phyloP scores from a whole-genome alignment of 345 rosid species.

The Leavenworthia alabamica region DNA sequence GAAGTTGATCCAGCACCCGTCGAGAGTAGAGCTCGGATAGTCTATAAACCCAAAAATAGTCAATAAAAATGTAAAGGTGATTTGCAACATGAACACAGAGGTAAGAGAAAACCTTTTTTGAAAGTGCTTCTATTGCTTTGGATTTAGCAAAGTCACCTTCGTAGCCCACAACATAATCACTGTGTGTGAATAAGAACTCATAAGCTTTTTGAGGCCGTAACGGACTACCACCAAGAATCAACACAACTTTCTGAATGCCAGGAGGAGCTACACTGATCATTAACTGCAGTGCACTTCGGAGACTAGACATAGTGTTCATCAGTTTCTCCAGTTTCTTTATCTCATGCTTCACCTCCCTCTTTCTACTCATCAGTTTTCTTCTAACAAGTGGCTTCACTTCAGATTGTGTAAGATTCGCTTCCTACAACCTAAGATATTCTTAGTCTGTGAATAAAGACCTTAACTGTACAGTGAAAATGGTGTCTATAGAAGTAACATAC shows the following conservation, averaged over 20 bases:
- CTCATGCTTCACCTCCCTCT: constrained; percentile 62
- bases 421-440: constrained; percentile 44
- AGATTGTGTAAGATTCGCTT: constrained; percentile 35
- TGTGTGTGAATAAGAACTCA: constrained; percentile 44
- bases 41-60: constrained; percentile 36
- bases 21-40: constrained; percentile 65
- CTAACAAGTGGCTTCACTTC: constrained; percentile 43
- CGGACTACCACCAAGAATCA: constrained; percentile 70
- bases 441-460: constrained; percentile 13
- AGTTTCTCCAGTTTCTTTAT: constrained; percentile 65
- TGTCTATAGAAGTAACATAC: constrained; percentile 39
- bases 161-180: constrained; percentile 24
- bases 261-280: constrained; percentile 45
- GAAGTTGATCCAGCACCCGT: constrained; percentile 72
- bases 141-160: constrained; percentile 44
- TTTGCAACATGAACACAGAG: background rate
- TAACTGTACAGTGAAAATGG: constrained; percentile 3
- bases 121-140: constrained; percentile 64
- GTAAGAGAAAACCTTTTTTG: constrained; percentile 54
- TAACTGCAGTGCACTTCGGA: constrained; percentile 47
- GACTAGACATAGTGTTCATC: constrained; percentile 43
- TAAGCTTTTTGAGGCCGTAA: constrained; percentile 67
- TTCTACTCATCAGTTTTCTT: constrained; percentile 45
- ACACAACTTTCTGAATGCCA: constrained; percentile 41
- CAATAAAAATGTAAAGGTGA: too few species aligned